Percentiles rank a stretch among this genome's conserved stretches.
phyloP scores from a whole-genome alignment of 306 rosid species.

The Lathyrus aphaca region DNA sequence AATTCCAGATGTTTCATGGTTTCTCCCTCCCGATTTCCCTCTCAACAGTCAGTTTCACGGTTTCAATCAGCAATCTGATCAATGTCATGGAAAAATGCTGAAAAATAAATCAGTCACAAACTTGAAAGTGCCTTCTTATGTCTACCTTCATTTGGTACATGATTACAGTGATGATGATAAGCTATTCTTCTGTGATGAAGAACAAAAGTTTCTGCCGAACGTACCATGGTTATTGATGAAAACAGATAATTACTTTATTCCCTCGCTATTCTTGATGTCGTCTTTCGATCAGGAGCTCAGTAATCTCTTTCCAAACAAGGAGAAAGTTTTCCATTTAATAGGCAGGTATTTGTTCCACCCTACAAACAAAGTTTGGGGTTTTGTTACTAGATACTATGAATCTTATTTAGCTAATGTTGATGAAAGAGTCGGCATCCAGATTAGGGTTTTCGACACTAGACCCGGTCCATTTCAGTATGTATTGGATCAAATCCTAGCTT shows the following conservation, averaged over 20 bases:
- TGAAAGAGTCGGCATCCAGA: conserved; percentile 67
- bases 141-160: conserved; percentile 74
- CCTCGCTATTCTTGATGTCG: conserved; percentile 71
- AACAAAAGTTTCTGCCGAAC: conserved; percentile 46
- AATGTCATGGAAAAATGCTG: conserved; percentile 65
- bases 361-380: conserved; percentile 70
- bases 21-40: conserved; percentile 65
- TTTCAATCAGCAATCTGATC: conserved; percentile 54
- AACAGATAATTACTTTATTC: conserved; percentile 70
- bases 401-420: conserved; percentile 69
- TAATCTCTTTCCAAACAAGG: conserved; percentile 61
- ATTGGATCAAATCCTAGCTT: conserved; percentile 68
- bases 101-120: conserved; percentile 43
- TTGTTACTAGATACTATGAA: conserved; percentile 61
- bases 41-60: conserved; percentile 45
- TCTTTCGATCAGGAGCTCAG: conserved; percentile 64
- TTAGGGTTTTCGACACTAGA: conserved; percentile 61
- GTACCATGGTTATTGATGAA: conserved; percentile 70
- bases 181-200: conserved; percentile 73
- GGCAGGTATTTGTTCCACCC: conserved; percentile 77
- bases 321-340: conserved; percentile 64
- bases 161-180: conserved; percentile 66
- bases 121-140: conserved; percentile 41
- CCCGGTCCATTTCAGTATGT: conserved; percentile 65
- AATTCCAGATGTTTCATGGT: conserved; percentile 69